Percentiles rank a stretch among this genome's conserved stretches.
These are phyloP conservation scores for Fusarium sacchari DNA, from an alignment of 2,329 filamentous ascomycete genomes.

Conservation along the genomic window DNA sequence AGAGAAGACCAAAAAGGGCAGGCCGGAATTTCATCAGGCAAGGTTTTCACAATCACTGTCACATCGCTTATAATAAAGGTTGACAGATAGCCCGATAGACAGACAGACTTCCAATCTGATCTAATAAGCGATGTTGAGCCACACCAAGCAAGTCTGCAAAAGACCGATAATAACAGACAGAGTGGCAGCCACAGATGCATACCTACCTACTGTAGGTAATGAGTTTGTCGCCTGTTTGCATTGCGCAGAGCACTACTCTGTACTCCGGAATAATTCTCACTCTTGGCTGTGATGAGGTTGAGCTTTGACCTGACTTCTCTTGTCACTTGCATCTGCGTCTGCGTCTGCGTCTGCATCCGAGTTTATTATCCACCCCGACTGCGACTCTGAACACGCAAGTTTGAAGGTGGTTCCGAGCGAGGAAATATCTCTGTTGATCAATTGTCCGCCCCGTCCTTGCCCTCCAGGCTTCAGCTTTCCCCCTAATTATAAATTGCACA, in stretches of 20 bases:
- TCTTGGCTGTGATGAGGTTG: neutral
- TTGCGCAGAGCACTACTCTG: neutral
- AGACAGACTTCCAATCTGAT: neutral
- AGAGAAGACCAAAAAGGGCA: neutral
- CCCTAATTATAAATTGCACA: neutral
- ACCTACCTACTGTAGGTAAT: no score
- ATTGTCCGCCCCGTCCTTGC: neutral
- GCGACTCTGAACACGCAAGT: conserved; percentile 11
- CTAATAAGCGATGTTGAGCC: neutral
- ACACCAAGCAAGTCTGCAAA: neutral
- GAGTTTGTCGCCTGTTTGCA: neutral
- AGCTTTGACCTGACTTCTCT: conserved; percentile 1
- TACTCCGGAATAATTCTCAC: neutral
- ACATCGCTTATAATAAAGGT: conserved; percentile 13
- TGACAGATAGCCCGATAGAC: neutral
- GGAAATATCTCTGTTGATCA: conserved; percentile 5
- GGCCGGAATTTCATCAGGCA: neutral
- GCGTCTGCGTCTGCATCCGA: conserved; percentile 19
- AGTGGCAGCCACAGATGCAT: neutral
- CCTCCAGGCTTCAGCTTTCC: neutral
- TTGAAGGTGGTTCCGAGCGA: conserved; percentile 23
- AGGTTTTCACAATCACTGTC: conserved; percentile 14
- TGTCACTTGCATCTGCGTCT: conserved; percentile 18
- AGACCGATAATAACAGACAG: neutral
- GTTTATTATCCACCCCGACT: conserved; percentile 28